These are phyloP conservation scores for Candida germanica DNA, from an alignment of 805 yeast genomes.

Conservation along the genomic window DNA sequence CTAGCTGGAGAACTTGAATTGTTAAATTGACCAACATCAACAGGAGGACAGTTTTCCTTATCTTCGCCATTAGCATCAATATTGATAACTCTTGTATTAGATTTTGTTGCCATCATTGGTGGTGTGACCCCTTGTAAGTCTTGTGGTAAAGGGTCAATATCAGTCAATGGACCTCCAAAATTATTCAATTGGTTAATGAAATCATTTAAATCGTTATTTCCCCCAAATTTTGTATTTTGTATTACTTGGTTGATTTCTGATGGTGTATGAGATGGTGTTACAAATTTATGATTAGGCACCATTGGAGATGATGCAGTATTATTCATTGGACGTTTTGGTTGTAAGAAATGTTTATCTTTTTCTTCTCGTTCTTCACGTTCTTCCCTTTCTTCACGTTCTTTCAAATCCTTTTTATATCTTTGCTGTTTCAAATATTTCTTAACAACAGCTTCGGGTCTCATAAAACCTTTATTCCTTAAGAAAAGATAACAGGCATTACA, in stretches of 20 bases:
- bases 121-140: constrained; percentile 35
- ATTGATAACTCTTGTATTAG: constrained; percentile 52
- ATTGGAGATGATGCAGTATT: constrained; percentile 29
- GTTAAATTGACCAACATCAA: constrained; percentile 12
- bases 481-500: constrained; percentile 46
- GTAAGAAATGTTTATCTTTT: constrained; percentile 2
- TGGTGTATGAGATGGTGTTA: constrained; percentile 40
- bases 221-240: constrained; percentile 19
- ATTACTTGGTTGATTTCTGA: constrained; percentile 37
- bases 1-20: constrained; percentile 16
- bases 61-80: constrained; percentile 40
- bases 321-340: constrained; percentile 14
- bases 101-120: constrained; percentile 53
- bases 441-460: constrained; percentile 46
- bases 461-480: constrained; percentile 40
- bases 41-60: constrained; percentile 26
- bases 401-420: constrained; percentile 36
- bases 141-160: constrained; percentile 42
- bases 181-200: constrained; percentile 37
- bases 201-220: constrained; percentile 38
- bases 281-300: constrained; percentile 22
- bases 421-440: constrained; percentile 45
- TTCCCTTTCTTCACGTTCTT: constrained; percentile 23
- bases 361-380: constrained; percentile 1
- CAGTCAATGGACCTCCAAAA: constrained; percentile 47